These are phyloP conservation scores for Syzygium oleosum DNA, from an alignment of 345 rosid genomes.

Conservation along the genomic window DNA sequence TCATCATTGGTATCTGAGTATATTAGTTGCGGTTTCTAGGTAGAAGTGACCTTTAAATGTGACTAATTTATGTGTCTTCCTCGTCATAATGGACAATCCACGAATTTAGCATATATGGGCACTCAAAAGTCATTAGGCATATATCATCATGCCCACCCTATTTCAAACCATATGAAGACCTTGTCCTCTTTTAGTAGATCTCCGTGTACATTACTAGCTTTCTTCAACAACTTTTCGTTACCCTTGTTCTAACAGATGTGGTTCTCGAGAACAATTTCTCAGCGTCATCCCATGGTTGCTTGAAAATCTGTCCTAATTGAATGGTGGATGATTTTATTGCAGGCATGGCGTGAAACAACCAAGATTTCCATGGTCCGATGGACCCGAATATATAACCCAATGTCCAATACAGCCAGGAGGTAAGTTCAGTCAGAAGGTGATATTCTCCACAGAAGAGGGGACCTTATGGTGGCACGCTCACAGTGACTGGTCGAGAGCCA, in stretches of 20 bases:
- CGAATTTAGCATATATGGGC: neutral
- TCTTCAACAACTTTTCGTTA: neutral
- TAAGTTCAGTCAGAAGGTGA: constrained; percentile 16
- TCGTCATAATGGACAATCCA: neutral
- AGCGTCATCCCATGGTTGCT: neutral
- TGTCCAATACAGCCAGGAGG: constrained; percentile 27
- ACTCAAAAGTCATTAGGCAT: neutral
- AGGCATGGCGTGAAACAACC: constrained; percentile 43
- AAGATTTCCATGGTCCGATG: constrained; percentile 32
- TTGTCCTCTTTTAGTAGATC: neutral
- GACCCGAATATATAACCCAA: constrained; percentile 35
- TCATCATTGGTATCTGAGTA: neutral
- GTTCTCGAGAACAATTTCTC: neutral
- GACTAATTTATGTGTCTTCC: neutral
- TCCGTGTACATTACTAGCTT: neutral
- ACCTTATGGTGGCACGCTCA: constrained; percentile 21
- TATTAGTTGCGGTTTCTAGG: neutral
- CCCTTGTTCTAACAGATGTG: neutral
- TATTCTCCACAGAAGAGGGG: constrained; percentile 22
- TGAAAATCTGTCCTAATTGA: neutral
- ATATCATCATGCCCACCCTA: neutral
- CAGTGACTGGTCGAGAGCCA: constrained; percentile 23
- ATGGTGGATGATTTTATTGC: neutral
- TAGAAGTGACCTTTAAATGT: neutral
- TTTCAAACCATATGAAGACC: neutral